Percentiles rank a stretch among this genome's conserved stretches.
These are phyloP conservation scores for Trichosporon faecale DNA, from an alignment of 1,284 basidiomycete species.

Conservation along the genomic window DNA sequence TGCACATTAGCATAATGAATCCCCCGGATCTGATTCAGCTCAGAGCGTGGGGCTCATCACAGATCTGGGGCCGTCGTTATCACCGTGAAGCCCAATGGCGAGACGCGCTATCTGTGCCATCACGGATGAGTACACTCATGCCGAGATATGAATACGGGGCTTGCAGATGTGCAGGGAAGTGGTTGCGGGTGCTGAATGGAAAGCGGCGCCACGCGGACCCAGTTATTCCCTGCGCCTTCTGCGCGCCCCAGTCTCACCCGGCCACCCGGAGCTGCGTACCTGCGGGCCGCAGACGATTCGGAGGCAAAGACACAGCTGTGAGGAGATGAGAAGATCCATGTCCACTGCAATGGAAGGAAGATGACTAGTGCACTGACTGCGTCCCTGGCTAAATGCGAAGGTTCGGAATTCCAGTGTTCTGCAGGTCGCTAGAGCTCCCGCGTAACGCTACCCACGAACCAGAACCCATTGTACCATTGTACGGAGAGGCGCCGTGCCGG, in stretches of 20 bases:
- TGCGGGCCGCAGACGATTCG: too few species aligned
- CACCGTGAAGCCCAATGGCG: not conserved
- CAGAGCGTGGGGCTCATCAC: too few species aligned
- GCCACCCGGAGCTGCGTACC: not conserved
- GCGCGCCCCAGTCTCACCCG: not conserved
- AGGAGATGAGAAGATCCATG: too few species aligned
- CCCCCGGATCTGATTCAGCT: not conserved
- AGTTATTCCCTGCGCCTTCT: not conserved
- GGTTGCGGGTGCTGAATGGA: too few species aligned
- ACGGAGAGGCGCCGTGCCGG: too few species aligned
- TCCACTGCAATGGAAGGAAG: not conserved
- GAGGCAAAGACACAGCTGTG: not conserved
- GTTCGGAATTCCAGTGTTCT: not conserved
- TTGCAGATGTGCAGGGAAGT: not conserved
- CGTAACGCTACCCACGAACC: not conserved
- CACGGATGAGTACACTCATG: too few species aligned
- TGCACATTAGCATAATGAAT: not conserved
- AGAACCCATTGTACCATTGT: too few species aligned
- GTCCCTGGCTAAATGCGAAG: not conserved
- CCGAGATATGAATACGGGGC: not conserved
- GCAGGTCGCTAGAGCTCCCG: not conserved
- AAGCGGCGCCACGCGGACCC: not conserved
- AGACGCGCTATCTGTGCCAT: not conserved
- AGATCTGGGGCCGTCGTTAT: not conserved
- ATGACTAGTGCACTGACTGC: not conserved